Evolutionary conservation across 805 yeast species (phyloP).

Genomic region (Metschnikowia proteae): DNA sequence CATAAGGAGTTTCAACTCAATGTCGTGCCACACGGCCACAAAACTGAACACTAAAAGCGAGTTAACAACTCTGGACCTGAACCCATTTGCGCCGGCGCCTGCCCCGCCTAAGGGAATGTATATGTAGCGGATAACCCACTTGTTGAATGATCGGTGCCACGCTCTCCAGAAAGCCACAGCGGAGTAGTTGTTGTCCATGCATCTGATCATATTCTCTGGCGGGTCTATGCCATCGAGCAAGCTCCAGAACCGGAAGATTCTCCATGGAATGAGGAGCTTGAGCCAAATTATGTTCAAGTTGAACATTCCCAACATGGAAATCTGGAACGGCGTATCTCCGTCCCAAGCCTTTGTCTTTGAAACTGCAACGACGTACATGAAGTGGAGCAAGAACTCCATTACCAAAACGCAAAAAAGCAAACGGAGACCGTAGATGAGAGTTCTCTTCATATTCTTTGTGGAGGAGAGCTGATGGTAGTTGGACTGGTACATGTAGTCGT

Average conservation of each 20-base stretch:
- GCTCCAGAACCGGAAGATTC: conserved; percentile 91
- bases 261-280: conserved; percentile 91
- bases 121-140: conserved; percentile 85
- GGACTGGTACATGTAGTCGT: conserved; percentile 81
- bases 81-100: conserved; percentile 43
- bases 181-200: conserved; percentile 91
- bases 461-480: conserved; percentile 52
- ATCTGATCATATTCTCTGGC: conserved; percentile 96
- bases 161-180: conserved; percentile 98
- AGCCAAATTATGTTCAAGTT: conserved; percentile 91
- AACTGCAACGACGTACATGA: conserved; percentile 88
- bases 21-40: conserved; percentile 98
- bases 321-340: conserved; percentile 85
- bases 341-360: conserved; percentile 87
- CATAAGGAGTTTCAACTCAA: conserved; percentile 73
- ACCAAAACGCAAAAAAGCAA: conserved; percentile 69
- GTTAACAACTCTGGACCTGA: conserved; percentile 61
- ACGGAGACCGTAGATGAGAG: conserved; percentile 59
- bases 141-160: conserved; percentile 94
- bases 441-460: conserved; percentile 48
- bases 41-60: conserved; percentile 85
- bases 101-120: conserved; percentile 91
- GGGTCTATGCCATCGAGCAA: conserved; percentile 90
- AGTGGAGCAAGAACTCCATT: conserved; percentile 89
- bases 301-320: conserved; percentile 90